Evolutionary conservation across 805 yeast species (phyloP).

Genomic region (Trichomonascus vanleenenianus): DNA sequence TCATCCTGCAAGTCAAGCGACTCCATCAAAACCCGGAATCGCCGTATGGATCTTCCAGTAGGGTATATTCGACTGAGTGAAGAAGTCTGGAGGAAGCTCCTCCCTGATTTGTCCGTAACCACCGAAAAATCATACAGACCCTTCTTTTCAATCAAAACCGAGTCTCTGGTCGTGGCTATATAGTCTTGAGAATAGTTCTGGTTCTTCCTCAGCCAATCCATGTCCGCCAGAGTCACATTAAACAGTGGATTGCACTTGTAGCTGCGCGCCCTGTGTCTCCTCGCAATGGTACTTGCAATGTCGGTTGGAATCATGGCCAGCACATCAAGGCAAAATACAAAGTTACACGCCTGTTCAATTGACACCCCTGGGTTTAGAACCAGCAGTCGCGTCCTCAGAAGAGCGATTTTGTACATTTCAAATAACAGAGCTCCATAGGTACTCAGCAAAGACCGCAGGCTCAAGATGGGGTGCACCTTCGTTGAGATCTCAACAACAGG

Average conservation of each 20-base stretch:
- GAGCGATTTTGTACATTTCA: conserved; percentile 53
- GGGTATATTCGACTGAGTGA: conserved; percentile 9
- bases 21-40: conserved; percentile 18
- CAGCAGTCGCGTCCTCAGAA: conserved; percentile 50
- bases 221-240: conserved; percentile 55
- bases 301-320: conserved; percentile 60
- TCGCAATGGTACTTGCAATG: conserved; percentile 20
- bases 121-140: conserved; percentile 43
- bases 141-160: conserved; percentile 47
- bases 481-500: conserved; percentile 24
- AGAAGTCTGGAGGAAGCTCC: not conserved
- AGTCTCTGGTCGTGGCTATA: conserved; percentile 62
- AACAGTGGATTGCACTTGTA: conserved; percentile 5
- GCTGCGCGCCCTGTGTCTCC: not conserved
- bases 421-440: conserved; percentile 59
- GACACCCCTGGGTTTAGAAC: conserved; percentile 24
- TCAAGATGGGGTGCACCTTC: conserved; percentile 29
- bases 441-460: conserved; percentile 37
- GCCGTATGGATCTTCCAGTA: conserved; percentile 22
- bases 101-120: not conserved
- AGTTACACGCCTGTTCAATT: conserved; percentile 38
- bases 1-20: conserved; percentile 10
- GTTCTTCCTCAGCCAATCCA: conserved; percentile 28
- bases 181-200: conserved; percentile 30
- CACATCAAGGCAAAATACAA: conserved; percentile 50